These are phyloP conservation scores for Colletotrichum musae DNA, from an alignment of 2,329 filamentous ascomycete species.

Conservation along the genomic window DNA sequence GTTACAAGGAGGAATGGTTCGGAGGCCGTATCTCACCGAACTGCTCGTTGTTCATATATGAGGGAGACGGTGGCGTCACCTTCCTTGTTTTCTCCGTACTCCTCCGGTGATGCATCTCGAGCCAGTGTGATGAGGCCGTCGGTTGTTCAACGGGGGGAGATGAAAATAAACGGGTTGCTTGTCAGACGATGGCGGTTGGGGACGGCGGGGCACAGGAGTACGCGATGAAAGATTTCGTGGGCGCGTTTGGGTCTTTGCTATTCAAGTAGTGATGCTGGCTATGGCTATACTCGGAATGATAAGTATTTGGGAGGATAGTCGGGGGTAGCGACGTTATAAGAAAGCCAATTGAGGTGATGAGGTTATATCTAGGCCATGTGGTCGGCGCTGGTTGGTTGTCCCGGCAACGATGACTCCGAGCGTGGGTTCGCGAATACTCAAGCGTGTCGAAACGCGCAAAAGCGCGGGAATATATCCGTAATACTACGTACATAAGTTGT, in stretches of 20 bases:
- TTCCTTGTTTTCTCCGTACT: slow-evolving; percentile 62
- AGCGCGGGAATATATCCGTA: too few relatives aligned
- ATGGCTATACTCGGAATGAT: slow-evolving; percentile 6
- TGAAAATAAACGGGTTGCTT: background rate
- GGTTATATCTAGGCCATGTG: slow-evolving; percentile 38
- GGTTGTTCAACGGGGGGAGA: background rate
- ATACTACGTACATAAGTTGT: too few relatives aligned
- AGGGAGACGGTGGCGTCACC: slow-evolving; percentile 72
- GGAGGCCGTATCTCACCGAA: slow-evolving; percentile 66
- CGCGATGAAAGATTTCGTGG: slow-evolving; percentile 11
- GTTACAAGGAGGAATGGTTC: slow-evolving; percentile 6
- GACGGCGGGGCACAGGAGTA: slow-evolving; percentile 9
- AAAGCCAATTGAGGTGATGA: slow-evolving; percentile 23
- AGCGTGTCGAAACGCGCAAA: background rate
- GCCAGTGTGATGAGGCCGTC: background rate
- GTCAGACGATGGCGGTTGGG: background rate
- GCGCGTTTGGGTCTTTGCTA: slow-evolving; percentile 14
- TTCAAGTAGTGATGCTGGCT: slow-evolving; percentile 29
- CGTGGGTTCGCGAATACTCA: slow-evolving; percentile 6
- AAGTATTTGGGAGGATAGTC: background rate
- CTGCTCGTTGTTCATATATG: slow-evolving; percentile 77
- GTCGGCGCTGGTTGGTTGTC: slow-evolving; percentile 37
- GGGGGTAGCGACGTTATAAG: background rate
- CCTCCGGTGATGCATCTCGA: slow-evolving; percentile 43
- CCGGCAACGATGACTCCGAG: slow-evolving; percentile 33